Evolutionary conservation across 768 basidiomycete species (phyloP), one percentile per base, ranked within the genome.

Genomic region (Cystofilobasidium ferigula): DNA sequence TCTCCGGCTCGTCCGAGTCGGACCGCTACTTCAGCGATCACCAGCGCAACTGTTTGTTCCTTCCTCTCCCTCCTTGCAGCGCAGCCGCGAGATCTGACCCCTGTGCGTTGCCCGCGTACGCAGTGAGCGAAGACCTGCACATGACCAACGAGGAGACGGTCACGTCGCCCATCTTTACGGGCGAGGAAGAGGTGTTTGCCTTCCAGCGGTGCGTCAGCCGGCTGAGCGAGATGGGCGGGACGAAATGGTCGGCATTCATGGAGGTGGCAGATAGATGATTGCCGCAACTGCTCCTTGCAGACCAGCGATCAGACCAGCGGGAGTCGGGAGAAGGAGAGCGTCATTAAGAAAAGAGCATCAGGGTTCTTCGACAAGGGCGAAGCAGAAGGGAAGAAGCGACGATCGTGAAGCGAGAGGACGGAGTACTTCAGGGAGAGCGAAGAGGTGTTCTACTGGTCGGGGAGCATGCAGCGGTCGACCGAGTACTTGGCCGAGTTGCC

Each of bases 121-220:
- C 58, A 67, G 65, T 68, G 18, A 45, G 62, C 35, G 62, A 68
- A 35, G 61, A 68, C 5, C 51, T 62, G 28, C 45, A 43, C 9
- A 26, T n/a, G 57, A n/a, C 26, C 22, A 42, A n/a, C 13, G 22
- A 43, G 32, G 56, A 26, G 59, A 59, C 32, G 54, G 88, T 90
- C 38, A 79, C 81, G 1, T 89, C 87, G 69, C 86, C 90, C 48
- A 87, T 99, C 79, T 98, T 98, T 74, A 86, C 86, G 0, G 93
- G 94, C 4, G 93, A 98, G 72, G 95, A 98, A 75, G 95, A 98
- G 76, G 74, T 97, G 0, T 99, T 99, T 74, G 95, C 95, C 0
- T 99, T 97, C 75, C 92, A 91, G 14, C 83, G 95, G 40, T 93
- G 93, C 54, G 76, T 79, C 56, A 74, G 73, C 70, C 69, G 76